Base-by-base conservation (phyloP, 305 asterid genomes). In the Fraxinus angustifolia region DNA sequence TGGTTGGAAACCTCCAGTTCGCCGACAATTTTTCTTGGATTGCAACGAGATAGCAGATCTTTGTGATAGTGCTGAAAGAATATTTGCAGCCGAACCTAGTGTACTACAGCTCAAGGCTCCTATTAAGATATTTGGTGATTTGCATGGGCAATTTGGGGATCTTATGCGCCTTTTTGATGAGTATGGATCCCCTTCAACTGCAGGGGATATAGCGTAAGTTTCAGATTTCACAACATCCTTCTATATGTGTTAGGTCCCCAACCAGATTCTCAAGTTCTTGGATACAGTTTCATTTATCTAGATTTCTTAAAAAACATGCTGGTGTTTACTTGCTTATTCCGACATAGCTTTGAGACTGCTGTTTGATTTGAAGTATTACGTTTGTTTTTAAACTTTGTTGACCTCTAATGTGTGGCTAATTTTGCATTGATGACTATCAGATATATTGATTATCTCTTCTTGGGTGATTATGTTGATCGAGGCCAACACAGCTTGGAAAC, bases 1-100 rank as follows among this genome's bases (percentile, higher is more conserved):
- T 84, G 99, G 99, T 75, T 96, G 99, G 99, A 96, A 94, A 87
- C 99, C 98, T 80, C 99, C 99, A 26, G 99, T 96, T 75, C 91
- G 90, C 53, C 90, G 99, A 36, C 98, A 96, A 78, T 96, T 94
- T 88, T 96, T 96, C 92, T 85, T 96, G 92, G 99, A 96, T 80
- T 96, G 98, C 94, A 93, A 93, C 82, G 99, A 96, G 92, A 90
- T 96, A 78, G 97, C 98, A 77, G 99, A 96, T 92, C 99, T 96
- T 82, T 96, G 98, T 86, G 98, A 96, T 80, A 87, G 92, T 83
- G 97, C 99, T 58, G 99, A 96, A 87, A 91, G 96, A 85, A 92
- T 96, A 88, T 94, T 96, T 91, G 84, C 98, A 0, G 87, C 94
- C 60, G 99, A 96, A 87, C 98, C 98, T 76, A 94, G 92, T 85